These are phyloP conservation scores for Populus nigra DNA, from an alignment of 345 rosid species.

Conservation along the genomic window DNA sequence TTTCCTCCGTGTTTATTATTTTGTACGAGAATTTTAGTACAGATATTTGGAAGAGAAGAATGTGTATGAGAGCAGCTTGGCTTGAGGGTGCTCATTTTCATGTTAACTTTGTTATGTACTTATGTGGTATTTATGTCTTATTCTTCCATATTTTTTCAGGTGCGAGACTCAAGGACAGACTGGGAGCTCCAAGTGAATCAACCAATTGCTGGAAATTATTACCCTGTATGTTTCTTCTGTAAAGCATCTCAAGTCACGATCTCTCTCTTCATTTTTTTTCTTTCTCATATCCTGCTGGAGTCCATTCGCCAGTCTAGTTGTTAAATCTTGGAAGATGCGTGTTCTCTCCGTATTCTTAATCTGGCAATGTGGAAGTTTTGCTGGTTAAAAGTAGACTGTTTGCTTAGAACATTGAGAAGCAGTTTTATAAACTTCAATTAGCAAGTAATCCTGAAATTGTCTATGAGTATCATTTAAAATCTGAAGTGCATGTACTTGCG, in stretches of 20 bases:
- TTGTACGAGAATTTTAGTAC: neutral
- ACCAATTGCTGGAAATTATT: constrained; percentile 90
- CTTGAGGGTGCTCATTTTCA: neutral
- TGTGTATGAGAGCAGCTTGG: neutral
- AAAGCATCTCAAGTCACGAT: neutral
- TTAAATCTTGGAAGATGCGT: neutral
- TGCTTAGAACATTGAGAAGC: neutral
- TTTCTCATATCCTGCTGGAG: neutral
- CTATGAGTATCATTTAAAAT: neutral
- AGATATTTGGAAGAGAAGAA: neutral
- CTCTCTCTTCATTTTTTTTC: neutral
- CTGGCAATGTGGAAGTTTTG: neutral
- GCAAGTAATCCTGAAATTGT: neutral
- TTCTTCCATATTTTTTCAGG: constrained; percentile 41
- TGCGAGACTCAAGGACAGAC: constrained; percentile 78
- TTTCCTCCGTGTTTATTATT: neutral
- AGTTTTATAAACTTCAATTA: neutral
- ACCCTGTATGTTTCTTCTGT: constrained; percentile 58
- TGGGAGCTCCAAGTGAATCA: constrained; percentile 85
- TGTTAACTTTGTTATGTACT: constrained; percentile 13
- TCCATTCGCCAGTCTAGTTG: neutral
- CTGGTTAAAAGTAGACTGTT: neutral
- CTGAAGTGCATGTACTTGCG: neutral
- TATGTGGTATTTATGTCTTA: constrained; percentile 7
- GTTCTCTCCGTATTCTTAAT: neutral